Conservation (phyloP, 345 rosid genomes). For the Citropsis articulata region DNA sequence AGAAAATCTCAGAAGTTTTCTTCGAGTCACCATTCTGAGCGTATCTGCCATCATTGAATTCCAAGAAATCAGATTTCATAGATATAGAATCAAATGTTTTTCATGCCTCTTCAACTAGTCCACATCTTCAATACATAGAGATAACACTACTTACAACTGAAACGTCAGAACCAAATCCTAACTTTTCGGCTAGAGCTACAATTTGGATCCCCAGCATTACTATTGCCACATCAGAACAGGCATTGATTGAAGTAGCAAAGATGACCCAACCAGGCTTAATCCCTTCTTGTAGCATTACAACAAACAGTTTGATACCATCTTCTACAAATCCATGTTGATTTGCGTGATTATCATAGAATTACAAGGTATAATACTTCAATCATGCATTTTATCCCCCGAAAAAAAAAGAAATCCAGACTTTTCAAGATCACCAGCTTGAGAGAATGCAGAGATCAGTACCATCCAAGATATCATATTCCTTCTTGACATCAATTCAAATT, state of each 20-base stretch:
- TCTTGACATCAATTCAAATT: slow-evolving; percentile 22
- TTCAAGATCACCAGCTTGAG: background rate
- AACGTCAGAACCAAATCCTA: slow-evolving; percentile 17
- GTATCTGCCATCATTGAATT: slow-evolving; percentile 24
- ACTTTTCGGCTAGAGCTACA: slow-evolving; percentile 11
- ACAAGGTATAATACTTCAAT: slow-evolving; percentile 20
- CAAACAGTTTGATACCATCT: slow-evolving; percentile 16
- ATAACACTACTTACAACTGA: slow-evolving; percentile 26
- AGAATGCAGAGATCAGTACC: no score
- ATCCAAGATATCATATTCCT: background rate
- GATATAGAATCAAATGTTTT: slow-evolving; percentile 17
- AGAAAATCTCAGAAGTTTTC: slow-evolving; percentile 18
- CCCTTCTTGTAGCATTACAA: slow-evolving; percentile 14
- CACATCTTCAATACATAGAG: slow-evolving; percentile 26
- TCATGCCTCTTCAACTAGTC: slow-evolving; percentile 23
- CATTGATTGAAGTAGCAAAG: slow-evolving; percentile 14
- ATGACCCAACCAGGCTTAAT: slow-evolving; percentile 5
- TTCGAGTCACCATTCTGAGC: slow-evolving; percentile 25
- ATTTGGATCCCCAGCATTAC: slow-evolving; percentile 24
- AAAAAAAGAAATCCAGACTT: slow-evolving; percentile 16
- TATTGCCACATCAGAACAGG: slow-evolving; percentile 20
- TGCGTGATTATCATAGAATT: slow-evolving; percentile 24
- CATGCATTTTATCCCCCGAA: slow-evolving; percentile 16
- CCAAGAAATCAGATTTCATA: slow-evolving; percentile 25
- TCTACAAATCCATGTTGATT: slow-evolving; percentile 20